Base-by-base conservation (phyloP, 306 rosid species). In the Urtica urens region DNA sequence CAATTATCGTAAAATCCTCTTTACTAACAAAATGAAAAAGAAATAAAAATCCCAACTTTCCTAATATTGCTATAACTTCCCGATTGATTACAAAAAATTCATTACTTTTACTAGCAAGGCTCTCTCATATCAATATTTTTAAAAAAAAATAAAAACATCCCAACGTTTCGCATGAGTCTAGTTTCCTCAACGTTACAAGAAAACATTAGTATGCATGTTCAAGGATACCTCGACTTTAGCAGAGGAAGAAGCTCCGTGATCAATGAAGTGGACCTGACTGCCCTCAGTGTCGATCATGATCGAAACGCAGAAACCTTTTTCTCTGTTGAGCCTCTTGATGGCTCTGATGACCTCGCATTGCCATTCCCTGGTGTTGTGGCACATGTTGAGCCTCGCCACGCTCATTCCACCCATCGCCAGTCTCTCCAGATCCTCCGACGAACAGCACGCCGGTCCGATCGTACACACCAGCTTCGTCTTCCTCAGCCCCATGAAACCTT, bases 211-310 rank as follows among this genome's bases (percentile, higher is more conserved):
- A n/a, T n/a, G n/a, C n/a, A n/a, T n/a, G n/a, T 7, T 1, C 1
- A 33, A 17, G 11, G 8, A 38, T 47, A 87, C 93, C 95, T 88
- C 86, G 2, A 68, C 93, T 78, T 83, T 88, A 33, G 78, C 66
- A 23, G 96, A 81, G 50, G 83, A 74, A 25, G 93, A 68, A 62
- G 78, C 79, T 25, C 95, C 96, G 61, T 80, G 96, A 72, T 88
- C 95, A 62, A 81, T 88, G 57, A 83, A 81, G 46, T 78, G 86
- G 64, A 78, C 68, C 76, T 81, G 93, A 72, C 88, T 80, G 18
- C 95, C 96, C 65, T 83, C 96, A 6, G 86, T 81, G 47, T 88
- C 96, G 54, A 88, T 83, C 96, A 88, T 83, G 10, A 88, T 52
- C 18, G 96, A 76, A 61, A 88, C 73, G 59, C 77, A 76, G 46